Conservation (phyloP, 2,329 filamentous ascomycete species). For the Monascus ruber region DNA sequence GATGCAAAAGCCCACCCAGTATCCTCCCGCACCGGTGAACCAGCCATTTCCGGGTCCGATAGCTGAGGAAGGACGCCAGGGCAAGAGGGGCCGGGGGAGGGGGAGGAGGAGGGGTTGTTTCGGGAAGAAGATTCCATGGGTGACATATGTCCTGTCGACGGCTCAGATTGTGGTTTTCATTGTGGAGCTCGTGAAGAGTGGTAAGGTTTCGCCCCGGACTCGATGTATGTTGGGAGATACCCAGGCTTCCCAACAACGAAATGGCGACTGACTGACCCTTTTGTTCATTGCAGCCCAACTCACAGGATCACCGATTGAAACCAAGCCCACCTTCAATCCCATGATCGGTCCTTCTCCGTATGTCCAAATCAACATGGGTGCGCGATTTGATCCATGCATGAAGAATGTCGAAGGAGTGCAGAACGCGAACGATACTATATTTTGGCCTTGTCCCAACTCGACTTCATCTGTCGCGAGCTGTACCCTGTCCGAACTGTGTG, state of each 20-base stretch:
- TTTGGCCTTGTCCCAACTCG: constrained; percentile 73
- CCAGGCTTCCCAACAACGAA: no score
- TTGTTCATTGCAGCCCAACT: constrained; percentile 45
- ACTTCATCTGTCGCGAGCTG: constrained; percentile 55
- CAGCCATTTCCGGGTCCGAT: constrained; percentile 12
- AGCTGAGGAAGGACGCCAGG: constrained; percentile 7
- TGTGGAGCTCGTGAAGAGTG: constrained; percentile 73
- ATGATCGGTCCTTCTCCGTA: constrained; percentile 93
- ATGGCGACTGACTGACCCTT: neutral
- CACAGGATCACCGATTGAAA: constrained; percentile 59
- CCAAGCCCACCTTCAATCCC: constrained; percentile 78
- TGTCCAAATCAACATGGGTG: constrained; percentile 93
- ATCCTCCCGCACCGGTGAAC: constrained; percentile 45
- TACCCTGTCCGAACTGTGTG: constrained; percentile 68
- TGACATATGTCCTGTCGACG: constrained; percentile 68
- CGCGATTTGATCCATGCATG: constrained; percentile 89
- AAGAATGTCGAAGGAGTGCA: constrained; percentile 49
- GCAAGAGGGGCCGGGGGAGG: constrained; percentile 10
- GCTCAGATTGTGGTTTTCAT: constrained; percentile 80
- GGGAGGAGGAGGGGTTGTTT: constrained; percentile 43
- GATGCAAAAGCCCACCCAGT: constrained; percentile 33
- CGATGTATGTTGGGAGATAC: neutral
- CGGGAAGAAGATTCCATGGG: constrained; percentile 55
- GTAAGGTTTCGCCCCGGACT: constrained; percentile 37
- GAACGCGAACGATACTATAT: constrained; percentile 20